Conservation (phyloP, 495 filamentous ascomycete genomes). For the Talaromyces adpressus region DNA sequence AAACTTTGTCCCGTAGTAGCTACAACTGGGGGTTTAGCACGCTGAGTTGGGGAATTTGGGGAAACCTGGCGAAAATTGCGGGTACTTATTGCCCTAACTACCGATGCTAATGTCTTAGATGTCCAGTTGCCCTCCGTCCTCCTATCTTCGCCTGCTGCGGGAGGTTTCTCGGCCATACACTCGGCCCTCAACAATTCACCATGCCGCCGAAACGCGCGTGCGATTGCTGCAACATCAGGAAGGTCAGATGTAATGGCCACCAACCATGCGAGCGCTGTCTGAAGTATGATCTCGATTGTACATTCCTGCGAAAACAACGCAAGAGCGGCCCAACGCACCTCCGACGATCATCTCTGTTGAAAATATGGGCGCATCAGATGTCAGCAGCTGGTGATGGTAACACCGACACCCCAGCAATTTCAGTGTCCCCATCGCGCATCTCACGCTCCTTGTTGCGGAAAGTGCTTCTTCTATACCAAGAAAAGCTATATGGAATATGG, state of each 20-base stretch:
- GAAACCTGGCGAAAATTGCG: too few relatives aligned
- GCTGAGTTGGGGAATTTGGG: too few relatives aligned
- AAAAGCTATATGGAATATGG: slow-evolving; percentile 1
- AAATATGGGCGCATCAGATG: not conserved
- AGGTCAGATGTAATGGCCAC: slow-evolving; percentile 22
- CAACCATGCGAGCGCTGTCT: slow-evolving; percentile 23
- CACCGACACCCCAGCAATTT: too few relatives aligned
- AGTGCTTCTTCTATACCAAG: not conserved
- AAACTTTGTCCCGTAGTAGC: too few relatives aligned
- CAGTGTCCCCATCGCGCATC: not conserved
- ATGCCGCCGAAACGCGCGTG: slow-evolving; percentile 20
- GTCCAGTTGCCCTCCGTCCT: too few relatives aligned
- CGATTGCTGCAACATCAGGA: slow-evolving; percentile 28
- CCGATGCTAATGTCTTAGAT: too few relatives aligned
- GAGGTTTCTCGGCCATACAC: too few relatives aligned
- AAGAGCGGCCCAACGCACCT: slow-evolving; percentile 28
- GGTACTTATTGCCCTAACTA: too few relatives aligned
- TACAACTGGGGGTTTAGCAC: too few relatives aligned
- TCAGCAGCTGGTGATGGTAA: too few relatives aligned
- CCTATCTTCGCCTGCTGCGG: too few relatives aligned
- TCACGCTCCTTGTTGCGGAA: not conserved
- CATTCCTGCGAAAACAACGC: slow-evolving; percentile 28
- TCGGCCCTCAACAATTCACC: not conserved
- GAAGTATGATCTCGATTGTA: slow-evolving; percentile 31
- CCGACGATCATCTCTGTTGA: slow-evolving; percentile 17